Percentiles rank a stretch among this genome's conserved stretches.
phyloP scores from a whole-genome alignment of 805 yeast genomes.

The Yueomyces sinensis region DNA sequence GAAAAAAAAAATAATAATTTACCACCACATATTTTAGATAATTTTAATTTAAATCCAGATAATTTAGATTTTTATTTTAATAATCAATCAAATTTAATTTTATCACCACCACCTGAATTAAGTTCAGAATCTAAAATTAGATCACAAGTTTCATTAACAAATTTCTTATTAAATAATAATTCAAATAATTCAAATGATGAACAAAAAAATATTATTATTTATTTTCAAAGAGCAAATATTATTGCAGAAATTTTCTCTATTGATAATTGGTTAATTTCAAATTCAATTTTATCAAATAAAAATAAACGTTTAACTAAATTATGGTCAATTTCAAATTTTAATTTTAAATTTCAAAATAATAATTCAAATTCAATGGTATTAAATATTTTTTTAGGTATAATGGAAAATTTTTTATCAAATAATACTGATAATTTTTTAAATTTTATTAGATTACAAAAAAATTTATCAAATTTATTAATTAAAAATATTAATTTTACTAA shows the following conservation, averaged over 20 bases:
- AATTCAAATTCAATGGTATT: slow-evolving; percentile 62
- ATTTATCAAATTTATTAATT: background rate
- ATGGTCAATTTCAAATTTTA: slow-evolving; percentile 70
- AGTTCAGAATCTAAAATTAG: background rate
- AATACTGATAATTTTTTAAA: slow-evolving; percentile 31
- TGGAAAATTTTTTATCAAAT: slow-evolving; percentile 74
- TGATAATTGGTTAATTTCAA: slow-evolving; percentile 85
- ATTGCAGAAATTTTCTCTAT: slow-evolving; percentile 73
- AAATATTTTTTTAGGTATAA: slow-evolving; percentile 62
- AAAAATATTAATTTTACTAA: slow-evolving; percentile 26
- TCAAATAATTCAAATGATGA: background rate
- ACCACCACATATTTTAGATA: too few relatives aligned
- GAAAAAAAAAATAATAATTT: too few relatives aligned
- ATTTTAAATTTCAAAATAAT: slow-evolving; percentile 30
- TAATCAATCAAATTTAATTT: too few relatives aligned
- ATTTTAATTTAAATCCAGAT: background rate
- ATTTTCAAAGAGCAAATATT: slow-evolving; percentile 12
- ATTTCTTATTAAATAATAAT: background rate
- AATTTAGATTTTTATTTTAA: too few relatives aligned
- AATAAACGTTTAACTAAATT: slow-evolving; percentile 35
- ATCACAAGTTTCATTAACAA: background rate
- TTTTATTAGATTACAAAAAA: slow-evolving; percentile 6
- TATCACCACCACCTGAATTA: background rate
- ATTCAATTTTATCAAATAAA: slow-evolving; percentile 34
- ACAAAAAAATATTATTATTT: background rate